Conservation (phyloP, 1,139 yeast species). For the Candida tropicalis region DNA sequence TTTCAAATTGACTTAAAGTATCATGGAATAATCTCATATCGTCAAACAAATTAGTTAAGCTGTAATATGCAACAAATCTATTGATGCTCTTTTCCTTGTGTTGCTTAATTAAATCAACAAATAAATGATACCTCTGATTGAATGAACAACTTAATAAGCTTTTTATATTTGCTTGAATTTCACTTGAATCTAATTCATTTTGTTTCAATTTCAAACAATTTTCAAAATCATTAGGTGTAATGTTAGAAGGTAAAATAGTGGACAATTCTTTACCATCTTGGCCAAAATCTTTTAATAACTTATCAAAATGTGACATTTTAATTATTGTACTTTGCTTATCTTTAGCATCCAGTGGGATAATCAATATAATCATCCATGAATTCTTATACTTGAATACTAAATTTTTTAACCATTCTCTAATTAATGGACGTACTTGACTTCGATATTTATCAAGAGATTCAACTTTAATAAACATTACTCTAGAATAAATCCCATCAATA, state of each 20-base stretch:
- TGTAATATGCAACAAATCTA: conserved; percentile 20
- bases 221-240: conserved; percentile 18
- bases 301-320: conserved; percentile 62
- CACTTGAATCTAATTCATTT: conserved; percentile 42
- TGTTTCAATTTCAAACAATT: conserved; percentile 46
- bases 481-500: conserved; percentile 52
- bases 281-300: conserved; percentile 68
- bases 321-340: conserved; percentile 46
- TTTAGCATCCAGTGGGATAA: conserved; percentile 48
- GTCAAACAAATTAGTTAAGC: conserved; percentile 36
- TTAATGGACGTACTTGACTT: conserved; percentile 75
- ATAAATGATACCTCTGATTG: conserved; percentile 35
- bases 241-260: conserved; percentile 14
- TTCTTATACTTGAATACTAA: conserved; percentile 38
- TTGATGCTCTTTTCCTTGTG: conserved; percentile 23
- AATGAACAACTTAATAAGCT: conserved; percentile 58
- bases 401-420: conserved; percentile 75
- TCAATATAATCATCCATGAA: conserved; percentile 62
- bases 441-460: conserved; percentile 75
- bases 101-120: conserved; percentile 37
- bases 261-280: conserved; percentile 41
- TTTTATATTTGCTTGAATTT: conserved; percentile 49
- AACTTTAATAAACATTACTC: conserved; percentile 69
- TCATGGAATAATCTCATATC: conserved; percentile 61
- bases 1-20: conserved; percentile 51